Base-by-base conservation (phyloP, 139 green algal species). In the Diplosphaera chodatii region DNA sequence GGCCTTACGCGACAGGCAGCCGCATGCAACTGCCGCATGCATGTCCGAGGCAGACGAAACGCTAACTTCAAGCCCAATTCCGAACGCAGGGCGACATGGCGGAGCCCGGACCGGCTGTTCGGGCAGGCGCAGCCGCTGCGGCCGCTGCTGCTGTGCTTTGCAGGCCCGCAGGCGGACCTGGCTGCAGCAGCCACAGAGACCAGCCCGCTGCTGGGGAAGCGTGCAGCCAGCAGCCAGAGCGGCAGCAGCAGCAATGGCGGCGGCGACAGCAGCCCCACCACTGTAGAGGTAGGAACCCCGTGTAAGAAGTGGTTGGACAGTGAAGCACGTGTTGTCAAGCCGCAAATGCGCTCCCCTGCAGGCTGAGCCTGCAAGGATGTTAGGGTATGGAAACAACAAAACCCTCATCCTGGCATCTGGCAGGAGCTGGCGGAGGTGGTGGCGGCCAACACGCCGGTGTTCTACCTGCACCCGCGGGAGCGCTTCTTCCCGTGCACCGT, bases 401-500 rank as follows among this genome's bases (percentile, higher is more conserved):
- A n/a, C 16, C 48, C 8, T 59, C 16, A 25, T 20, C 37, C 10
- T 6, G 6, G 10, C 37, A 48, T 48, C 10, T 18, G 10, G 22
- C 31, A 67, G 56, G 69, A 74, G n/a, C n/a, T 74, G 32, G 23
- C 66, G 16, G 10, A 68, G 4, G 33, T 74, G 22, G 55, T 74
- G 28, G 74, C 74, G 8, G 68, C 63, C 40, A 78, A 78, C 29
- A 40, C 65, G 21, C 74, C 74, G 18, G 74, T 78, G 3, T 78
- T 78, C 55, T 69, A 67, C 40, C 59, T 78, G 33, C 74, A 78
- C 33, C 67, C 67, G 18, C 29, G 40, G 29, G 74, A 78, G 32
- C 64, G 68, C 67, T 75, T 72, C 32, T 79, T 75, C 21, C 74
- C 74, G 29, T 79, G 68, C 41, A 79, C 41, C 1, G 74, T 79